Percentiles rank a stretch among this genome's conserved stretches.
Conservation (phyloP, 2,329 filamentous ascomycete species). For the Sphaerulina musiva region DNA sequence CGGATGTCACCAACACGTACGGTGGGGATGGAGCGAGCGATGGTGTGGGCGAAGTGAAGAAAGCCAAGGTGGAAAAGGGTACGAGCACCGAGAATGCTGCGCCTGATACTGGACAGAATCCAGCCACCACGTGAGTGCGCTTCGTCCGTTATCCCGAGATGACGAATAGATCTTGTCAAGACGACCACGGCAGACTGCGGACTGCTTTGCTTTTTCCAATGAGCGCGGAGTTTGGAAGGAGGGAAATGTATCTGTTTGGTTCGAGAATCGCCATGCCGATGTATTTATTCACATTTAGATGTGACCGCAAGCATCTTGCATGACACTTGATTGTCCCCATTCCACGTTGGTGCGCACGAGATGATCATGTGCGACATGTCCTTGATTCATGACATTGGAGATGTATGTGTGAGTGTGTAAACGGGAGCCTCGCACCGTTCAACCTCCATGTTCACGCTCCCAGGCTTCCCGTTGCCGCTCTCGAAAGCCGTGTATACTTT, state of each 20-base stretch:
- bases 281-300: background rate
- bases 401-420: too few species aligned
- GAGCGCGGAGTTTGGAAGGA: background rate
- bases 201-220: background rate
- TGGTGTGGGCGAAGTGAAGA: constrained; percentile 37
- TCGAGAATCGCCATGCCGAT: background rate
- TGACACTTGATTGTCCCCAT: background rate
- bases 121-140: background rate
- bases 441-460: background rate
- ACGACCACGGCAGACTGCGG: background rate
- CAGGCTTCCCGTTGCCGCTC: background rate
- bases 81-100: background rate
- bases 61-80: constrained; percentile 33
- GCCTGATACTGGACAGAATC: background rate
- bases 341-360: background rate
- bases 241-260: background rate
- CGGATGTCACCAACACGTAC: constrained; percentile 44
- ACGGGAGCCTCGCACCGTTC: too few species aligned
- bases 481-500: constrained; percentile 1
- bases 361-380: too few species aligned
- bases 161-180: too few species aligned
- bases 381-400: too few species aligned
- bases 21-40: constrained; percentile 34
- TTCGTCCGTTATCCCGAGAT: background rate
- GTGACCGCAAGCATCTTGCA: background rate